These are phyloP conservation scores for Ajuga chamaepitys DNA, from an alignment of 257 asterid genomes.

Conservation along the genomic window DNA sequence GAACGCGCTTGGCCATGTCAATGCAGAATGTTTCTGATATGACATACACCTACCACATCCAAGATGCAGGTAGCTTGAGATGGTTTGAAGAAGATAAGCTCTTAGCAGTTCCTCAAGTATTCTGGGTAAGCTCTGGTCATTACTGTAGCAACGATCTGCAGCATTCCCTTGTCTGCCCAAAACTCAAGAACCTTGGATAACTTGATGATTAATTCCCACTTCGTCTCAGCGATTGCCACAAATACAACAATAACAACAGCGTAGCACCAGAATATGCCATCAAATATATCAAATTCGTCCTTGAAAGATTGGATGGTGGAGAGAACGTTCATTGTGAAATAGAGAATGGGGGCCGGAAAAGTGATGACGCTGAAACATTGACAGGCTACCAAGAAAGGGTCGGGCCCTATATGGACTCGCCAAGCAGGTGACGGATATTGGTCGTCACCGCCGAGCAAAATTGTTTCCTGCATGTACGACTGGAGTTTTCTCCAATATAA, in stretches of 20 bases:
- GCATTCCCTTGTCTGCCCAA: conserved; percentile 98
- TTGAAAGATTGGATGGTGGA: conserved; percentile 80
- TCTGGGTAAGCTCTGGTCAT: conserved; percentile 97
- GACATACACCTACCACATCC: too few species aligned
- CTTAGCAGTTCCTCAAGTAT: conserved; percentile 53
- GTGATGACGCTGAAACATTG: conserved; percentile 68
- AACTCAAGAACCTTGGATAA: conserved; percentile 82
- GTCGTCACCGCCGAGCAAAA: too few species aligned
- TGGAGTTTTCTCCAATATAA: too few species aligned
- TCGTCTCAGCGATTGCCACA: conserved; percentile 85
- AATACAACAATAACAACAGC: conserved; percentile 67
- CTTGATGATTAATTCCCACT: conserved; percentile 65
- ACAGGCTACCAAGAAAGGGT: too few species aligned
- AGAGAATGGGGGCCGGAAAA: conserved; percentile 58
- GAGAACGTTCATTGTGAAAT: conserved; percentile 73
- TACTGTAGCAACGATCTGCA: conserved; percentile 96
- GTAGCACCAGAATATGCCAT: conserved; percentile 94
- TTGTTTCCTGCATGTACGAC: too few species aligned
- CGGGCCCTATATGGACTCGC: too few species aligned
- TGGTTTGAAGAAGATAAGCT: too few species aligned
- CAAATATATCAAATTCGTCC: conserved; percentile 74
- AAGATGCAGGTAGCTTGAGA: conserved; percentile 77
- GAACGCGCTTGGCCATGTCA: too few species aligned
- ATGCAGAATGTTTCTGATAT: too few species aligned
- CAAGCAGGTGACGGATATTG: too few species aligned